These are phyloP conservation scores for Oryza glaberrima DNA, from an alignment of 176 grass and related monocot species.

Conservation along the genomic window DNA sequence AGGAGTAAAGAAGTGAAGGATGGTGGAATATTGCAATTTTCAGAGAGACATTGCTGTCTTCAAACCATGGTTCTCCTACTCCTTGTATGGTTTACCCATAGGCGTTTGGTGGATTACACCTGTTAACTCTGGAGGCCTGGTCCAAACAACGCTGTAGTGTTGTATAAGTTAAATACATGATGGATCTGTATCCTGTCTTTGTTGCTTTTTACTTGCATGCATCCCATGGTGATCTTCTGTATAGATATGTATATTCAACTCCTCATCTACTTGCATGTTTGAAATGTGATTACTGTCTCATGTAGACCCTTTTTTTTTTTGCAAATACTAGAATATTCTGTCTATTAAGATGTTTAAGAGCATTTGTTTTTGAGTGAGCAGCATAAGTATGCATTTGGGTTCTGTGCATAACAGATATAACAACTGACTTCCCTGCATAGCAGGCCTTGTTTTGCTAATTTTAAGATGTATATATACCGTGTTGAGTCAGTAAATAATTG, in stretches of 20 bases:
- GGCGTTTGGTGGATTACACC: not conserved
- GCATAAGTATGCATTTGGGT: not conserved
- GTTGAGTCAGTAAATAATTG: slow-evolving; percentile 31
- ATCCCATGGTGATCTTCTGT: not conserved
- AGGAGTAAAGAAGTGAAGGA: not conserved
- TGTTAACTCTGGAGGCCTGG: not conserved
- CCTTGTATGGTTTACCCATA: not conserved
- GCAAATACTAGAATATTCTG: slow-evolving; percentile 9
- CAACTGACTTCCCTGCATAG: not conserved
- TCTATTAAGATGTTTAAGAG: not conserved
- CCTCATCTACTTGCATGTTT: not conserved
- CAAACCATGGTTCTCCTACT: slow-evolving; percentile 16
- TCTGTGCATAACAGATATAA: not conserved
- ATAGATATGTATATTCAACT: not conserved
- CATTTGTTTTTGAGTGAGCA: slow-evolving; percentile 4
- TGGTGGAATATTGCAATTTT: slow-evolving; percentile 9
- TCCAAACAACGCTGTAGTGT: not conserved
- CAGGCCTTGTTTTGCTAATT: slow-evolving; percentile 15
- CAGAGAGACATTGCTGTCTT: slow-evolving; percentile 24
- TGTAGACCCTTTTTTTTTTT: not conserved
- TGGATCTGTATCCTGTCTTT: not conserved
- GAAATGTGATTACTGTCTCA: not conserved
- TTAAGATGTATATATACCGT: slow-evolving; percentile 11
- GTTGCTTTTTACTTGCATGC: slow-evolving; percentile 6
- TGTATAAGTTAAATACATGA: slow-evolving; percentile 15